phyloP scores from a whole-genome alignment of 2,329 filamentous ascomycete genomes.

The Hymenoscyphus fructigenus region DNA sequence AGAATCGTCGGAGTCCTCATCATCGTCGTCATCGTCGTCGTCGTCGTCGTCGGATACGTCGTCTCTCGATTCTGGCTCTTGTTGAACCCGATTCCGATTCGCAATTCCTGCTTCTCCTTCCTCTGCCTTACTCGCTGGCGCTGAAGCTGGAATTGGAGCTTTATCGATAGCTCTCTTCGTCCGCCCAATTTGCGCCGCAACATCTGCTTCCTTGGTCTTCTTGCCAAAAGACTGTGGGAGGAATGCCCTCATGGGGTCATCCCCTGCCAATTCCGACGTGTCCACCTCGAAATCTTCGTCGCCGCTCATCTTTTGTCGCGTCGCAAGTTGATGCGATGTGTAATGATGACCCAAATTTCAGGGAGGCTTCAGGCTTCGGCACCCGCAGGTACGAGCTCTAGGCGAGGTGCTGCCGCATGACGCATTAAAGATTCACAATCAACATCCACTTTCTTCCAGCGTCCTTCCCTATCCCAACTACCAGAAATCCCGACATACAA shows the following conservation, averaged over 20 bases:
- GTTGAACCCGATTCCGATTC: slow-evolving; percentile 33
- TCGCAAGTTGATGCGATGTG: slow-evolving; percentile 12
- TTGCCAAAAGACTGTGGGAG: slow-evolving; percentile 85
- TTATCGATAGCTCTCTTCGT: slow-evolving; percentile 60
- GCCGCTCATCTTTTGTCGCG: slow-evolving; percentile 50
- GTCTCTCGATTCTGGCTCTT: slow-evolving; percentile 38
- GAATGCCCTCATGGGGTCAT: slow-evolving; percentile 74
- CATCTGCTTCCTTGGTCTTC: slow-evolving; percentile 69
- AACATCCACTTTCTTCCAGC: not conserved
- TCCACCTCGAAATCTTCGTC: slow-evolving; percentile 61
- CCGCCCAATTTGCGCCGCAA: slow-evolving; percentile 77
- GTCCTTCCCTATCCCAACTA: not conserved
- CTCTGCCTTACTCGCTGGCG: slow-evolving; percentile 21
- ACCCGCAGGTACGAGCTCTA: not conserved
- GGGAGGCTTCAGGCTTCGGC: not conserved
- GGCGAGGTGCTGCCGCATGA: slow-evolving; percentile 6
- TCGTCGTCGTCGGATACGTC: slow-evolving; percentile 44
- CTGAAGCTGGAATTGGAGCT: slow-evolving; percentile 20
- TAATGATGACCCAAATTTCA: not conserved
- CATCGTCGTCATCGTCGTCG: slow-evolving; percentile 43
- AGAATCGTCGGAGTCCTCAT: slow-evolving; percentile 53
- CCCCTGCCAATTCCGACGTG: slow-evolving; percentile 51
- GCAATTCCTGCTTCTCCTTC: slow-evolving; percentile 33
- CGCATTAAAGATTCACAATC: not conserved
- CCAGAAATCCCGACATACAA: not conserved